Evolutionary conservation across 106 monocot genomes (phyloP).

Genomic region (Dactylorhiza incarnata): DNA sequence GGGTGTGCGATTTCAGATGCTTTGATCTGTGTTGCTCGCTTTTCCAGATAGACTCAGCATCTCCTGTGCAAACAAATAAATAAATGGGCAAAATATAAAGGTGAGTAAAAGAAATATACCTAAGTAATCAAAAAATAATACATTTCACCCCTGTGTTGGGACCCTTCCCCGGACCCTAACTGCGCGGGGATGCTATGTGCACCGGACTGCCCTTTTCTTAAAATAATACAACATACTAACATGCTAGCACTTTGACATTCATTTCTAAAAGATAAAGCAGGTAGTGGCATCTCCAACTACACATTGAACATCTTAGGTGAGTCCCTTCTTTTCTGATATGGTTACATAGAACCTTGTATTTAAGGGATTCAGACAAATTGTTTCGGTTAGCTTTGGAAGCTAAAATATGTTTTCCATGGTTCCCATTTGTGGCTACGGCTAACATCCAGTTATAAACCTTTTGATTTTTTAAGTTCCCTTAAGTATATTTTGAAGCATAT

Average conservation of each 20-base stretch:
- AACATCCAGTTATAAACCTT: not conserved
- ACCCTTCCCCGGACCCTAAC: too few relatives aligned
- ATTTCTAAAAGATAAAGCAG: not conserved
- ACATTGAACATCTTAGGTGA: too few relatives aligned
- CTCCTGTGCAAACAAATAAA: slow-evolving; percentile 41
- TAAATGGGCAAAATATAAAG: not conserved
- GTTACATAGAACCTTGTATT: not conserved
- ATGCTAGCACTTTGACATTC: not conserved
- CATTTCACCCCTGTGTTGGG: too few relatives aligned
- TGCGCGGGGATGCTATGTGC: not conserved
- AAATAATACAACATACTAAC: not conserved
- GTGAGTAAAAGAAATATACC: not conserved
- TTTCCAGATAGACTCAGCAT: slow-evolving; percentile 73
- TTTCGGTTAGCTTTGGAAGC: not conserved
- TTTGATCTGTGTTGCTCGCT: slow-evolving; percentile 67
- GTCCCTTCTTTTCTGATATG: not conserved
- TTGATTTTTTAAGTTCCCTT: not conserved
- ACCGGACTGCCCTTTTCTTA: not conserved
- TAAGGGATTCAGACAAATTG: not conserved
- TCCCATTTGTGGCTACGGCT: not conserved
- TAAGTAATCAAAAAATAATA: too few relatives aligned
- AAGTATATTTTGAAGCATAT: not conserved
- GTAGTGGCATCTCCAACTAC: too few relatives aligned
- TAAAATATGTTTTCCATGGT: not conserved
- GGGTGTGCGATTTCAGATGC: slow-evolving; percentile 41